A percentile compares a stretch with the other conserved stretches of the same genome.
Evolutionary conservation across 2,329 filamentous ascomycete genomes (phyloP).

Genomic region (Trichophyton verrucosum): DNA sequence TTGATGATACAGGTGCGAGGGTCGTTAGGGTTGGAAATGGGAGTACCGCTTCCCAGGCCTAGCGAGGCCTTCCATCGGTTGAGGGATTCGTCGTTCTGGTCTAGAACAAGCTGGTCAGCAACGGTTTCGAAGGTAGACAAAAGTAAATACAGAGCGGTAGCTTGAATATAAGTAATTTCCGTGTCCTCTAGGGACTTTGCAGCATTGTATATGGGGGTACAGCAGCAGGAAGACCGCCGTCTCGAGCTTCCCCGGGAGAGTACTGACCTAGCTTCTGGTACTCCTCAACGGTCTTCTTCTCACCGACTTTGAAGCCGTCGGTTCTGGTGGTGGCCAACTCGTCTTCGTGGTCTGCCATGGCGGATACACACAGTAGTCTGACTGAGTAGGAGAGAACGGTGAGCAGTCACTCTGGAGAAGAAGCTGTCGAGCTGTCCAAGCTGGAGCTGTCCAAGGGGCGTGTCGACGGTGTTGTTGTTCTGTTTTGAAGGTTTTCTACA

Average conservation of each 20-base stretch:
- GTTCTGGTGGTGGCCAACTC: constrained; percentile 80
- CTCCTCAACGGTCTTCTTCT: constrained; percentile 96
- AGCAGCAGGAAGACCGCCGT: neutral
- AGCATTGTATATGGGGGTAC: neutral
- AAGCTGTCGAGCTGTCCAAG: neutral
- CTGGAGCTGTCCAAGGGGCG: neutral
- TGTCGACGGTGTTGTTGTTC: neutral
- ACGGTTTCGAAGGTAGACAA: too few relatives aligned
- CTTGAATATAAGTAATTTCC: neutral
- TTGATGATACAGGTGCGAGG: constrained; percentile 87
- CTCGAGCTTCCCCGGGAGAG: neutral
- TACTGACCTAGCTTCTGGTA: constrained; percentile 81
- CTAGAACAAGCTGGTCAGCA: constrained; percentile 26
- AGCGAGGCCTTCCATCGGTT: constrained; percentile 97
- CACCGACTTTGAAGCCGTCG: constrained; percentile 92
- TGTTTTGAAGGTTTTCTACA: neutral
- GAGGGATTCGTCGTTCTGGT: constrained; percentile 76
- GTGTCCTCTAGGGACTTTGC: neutral
- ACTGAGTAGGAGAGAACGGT: neutral
- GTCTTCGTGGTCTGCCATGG: constrained; percentile 61
- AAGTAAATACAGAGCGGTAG: neutral
- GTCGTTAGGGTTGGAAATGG: constrained; percentile 65
- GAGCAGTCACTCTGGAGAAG: neutral
- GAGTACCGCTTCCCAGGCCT: constrained; percentile 60
- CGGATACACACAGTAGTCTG: constrained; percentile 17